Percentiles rank a stretch among this genome's conserved stretches.
Conservation (phyloP, 176 grass and related monocot species). For the Triticum dicoccoides region DNA sequence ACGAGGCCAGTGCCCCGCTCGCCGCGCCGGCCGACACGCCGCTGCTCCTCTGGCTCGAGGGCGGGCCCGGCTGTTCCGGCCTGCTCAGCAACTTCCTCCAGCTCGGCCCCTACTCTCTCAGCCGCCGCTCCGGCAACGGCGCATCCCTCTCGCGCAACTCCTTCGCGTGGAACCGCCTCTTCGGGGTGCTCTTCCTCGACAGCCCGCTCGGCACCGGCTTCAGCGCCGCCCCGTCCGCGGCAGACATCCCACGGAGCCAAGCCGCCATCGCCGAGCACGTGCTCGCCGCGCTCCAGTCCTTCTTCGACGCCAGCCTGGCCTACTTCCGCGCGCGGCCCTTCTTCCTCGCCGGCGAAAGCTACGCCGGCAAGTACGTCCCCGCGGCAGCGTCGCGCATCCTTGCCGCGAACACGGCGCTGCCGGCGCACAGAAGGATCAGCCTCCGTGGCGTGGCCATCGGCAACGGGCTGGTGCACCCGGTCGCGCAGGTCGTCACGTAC, state of each 20-base stretch:
- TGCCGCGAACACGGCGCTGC: neutral
- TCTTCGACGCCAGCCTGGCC: neutral
- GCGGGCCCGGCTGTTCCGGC: slow-evolving; percentile 58
- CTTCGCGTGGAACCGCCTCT: slow-evolving; percentile 51
- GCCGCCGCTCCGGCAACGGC: slow-evolving; percentile 18
- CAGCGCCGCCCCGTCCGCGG: slow-evolving; percentile 21
- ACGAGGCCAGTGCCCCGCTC: slow-evolving; percentile 45
- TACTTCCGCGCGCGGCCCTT: slow-evolving; percentile 33
- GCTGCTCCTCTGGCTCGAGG: slow-evolving; percentile 57
- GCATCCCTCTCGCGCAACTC: slow-evolving; percentile 25
- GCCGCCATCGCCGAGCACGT: slow-evolving; percentile 34
- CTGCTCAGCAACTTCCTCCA: slow-evolving; percentile 48
- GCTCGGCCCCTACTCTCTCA: slow-evolving; percentile 47
- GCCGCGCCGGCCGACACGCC: slow-evolving; percentile 25
- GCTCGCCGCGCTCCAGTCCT: slow-evolving; percentile 29
- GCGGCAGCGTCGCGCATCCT: slow-evolving; percentile 27
- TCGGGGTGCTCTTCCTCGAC: slow-evolving; percentile 61
- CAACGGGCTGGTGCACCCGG: slow-evolving; percentile 52
- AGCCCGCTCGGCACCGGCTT: slow-evolving; percentile 59
- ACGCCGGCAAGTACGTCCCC: slow-evolving; percentile 54
- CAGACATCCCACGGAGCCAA: slow-evolving; percentile 37
- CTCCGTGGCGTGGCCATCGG: slow-evolving; percentile 50
- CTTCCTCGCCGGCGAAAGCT: slow-evolving; percentile 61
- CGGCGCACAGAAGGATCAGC: neutral
- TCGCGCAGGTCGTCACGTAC: slow-evolving; percentile 47